These are phyloP conservation scores for Tritrichomonas foetus DNA, from an alignment of 208 protist species.

Conservation along the genomic window DNA sequence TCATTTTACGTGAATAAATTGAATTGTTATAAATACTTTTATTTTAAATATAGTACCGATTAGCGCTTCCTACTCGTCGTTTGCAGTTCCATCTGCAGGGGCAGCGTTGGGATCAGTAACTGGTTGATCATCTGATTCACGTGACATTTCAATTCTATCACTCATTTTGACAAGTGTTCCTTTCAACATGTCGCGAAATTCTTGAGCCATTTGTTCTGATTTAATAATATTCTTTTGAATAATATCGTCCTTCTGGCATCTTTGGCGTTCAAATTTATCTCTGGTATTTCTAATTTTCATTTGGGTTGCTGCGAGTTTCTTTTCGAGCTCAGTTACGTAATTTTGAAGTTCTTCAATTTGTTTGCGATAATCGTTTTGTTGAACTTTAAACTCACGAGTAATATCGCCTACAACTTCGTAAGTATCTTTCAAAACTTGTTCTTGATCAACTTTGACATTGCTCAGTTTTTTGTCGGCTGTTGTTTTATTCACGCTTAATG, in stretches of 20 bases:
- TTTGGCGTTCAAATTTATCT: slow-evolving; percentile 28
- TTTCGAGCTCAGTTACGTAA: background rate
- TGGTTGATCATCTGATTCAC: slow-evolving; percentile 21
- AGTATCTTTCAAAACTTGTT: background rate
- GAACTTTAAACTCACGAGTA: slow-evolving; percentile 40
- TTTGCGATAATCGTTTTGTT: slow-evolving; percentile 5
- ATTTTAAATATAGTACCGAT: too few species aligned
- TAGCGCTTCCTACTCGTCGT: too few species aligned
- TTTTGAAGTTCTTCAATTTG: background rate
- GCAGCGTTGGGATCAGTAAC: background rate
- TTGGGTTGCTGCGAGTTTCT: background rate
- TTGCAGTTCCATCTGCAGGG: too few species aligned
- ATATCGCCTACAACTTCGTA: slow-evolving; percentile 35
- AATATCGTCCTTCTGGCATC: background rate
- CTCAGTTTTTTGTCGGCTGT: background rate
- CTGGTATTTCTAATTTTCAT: slow-evolving; percentile 19
- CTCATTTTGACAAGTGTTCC: slow-evolving; percentile 38
- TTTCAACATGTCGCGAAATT: slow-evolving; percentile 29
- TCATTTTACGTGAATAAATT: too few species aligned
- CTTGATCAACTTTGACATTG: background rate
- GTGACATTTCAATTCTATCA: slow-evolving; percentile 32
- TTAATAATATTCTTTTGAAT: slow-evolving; percentile 30
- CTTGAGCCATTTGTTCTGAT: slow-evolving; percentile 39
- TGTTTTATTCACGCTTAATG: background rate
- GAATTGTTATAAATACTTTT: too few species aligned